Evolutionary conservation across 129 eudicot genomes (phyloP), one percentile per base, ranked within the genome.

Genomic region (Arctium lappa): DNA sequence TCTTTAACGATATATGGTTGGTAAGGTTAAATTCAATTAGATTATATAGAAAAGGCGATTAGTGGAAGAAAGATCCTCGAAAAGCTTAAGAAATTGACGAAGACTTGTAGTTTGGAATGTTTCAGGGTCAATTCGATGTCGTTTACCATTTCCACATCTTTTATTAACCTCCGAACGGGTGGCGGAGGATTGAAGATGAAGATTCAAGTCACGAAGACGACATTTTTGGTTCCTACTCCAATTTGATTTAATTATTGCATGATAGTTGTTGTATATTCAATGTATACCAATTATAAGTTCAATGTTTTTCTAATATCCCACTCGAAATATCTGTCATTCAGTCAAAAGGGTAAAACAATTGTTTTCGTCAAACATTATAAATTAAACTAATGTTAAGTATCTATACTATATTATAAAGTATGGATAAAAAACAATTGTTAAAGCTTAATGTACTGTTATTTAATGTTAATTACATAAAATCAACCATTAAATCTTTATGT

Each of bases 41-140:
- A 50, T 44, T 79, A 79, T 79, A 84, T 79, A 73, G 31, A 73
- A 33, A 80, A 15, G 11, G 15, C 34, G 36, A 79, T 79, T 84
- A 42, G 32, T 73, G 71, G 22, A 29, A 44, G 69, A 73, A 84
- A 78, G 75, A 78, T 79, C 15, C 29, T 50, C 10, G 75, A 42
- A 79, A 72, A 65, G 68, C 70, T 73, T 42, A 16, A 39, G 74
- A 40, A 73, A 5, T 56, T 56, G 66, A 79, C 76, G 62, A 73
- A 62, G 56, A 65, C 79, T 79, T 71, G 79, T 66, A 84, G 80
- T 44, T 46, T 79, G 74, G 84, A 82, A 75, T 46, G 4, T 62
- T 74, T 73, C 34, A 15, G 16, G 75, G 83, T 79, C 84, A 73
- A 84, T 71, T 63, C 0, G 32, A 48, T 84, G 10, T 69, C 0